phyloP scores from a whole-genome alignment of 768 basidiomycete species.

The Solioccasus polychromus region DNA sequence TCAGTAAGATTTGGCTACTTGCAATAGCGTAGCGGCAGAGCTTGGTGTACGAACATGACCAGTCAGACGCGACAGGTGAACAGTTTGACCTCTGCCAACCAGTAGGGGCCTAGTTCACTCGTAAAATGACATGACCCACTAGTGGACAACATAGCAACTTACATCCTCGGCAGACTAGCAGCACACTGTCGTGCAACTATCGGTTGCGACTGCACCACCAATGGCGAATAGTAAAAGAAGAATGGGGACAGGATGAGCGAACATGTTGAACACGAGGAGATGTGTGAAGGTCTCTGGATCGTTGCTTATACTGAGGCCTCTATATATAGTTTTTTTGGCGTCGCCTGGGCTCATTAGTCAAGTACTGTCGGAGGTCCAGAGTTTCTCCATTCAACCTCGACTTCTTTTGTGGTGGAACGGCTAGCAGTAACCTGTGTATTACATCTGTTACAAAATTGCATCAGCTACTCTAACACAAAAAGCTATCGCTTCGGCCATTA shows the following conservation, averaged over 20 bases:
- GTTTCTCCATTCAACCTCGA: no score
- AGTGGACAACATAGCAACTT: not conserved
- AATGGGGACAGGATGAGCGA: not conserved
- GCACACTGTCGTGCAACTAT: not conserved
- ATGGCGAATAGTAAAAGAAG: not conserved
- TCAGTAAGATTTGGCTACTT: not conserved
- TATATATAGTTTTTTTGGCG: no score
- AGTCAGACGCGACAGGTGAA: not conserved
- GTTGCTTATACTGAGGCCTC: no score
- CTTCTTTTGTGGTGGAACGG: no score
- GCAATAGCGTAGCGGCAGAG: constrained; percentile 5
- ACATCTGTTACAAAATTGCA: no score
- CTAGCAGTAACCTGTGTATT: no score
- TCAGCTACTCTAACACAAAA: no score
- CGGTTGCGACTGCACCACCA: not conserved
- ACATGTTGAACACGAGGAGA: no score
- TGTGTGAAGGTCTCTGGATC: no score
- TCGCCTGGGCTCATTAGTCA: no score
- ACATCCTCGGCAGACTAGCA: not conserved
- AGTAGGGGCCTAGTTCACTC: not conserved
- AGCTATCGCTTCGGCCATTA: no score
- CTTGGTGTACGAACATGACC: not conserved
- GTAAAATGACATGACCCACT: constrained; percentile 1
- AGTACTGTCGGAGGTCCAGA: no score
- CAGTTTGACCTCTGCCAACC: constrained; percentile 1